Percentiles rank a stretch among this genome's conserved stretches.
These are phyloP conservation scores for Wickerhamomyces sydowiorum DNA, from an alignment of 805 yeast species.

Conservation along the genomic window DNA sequence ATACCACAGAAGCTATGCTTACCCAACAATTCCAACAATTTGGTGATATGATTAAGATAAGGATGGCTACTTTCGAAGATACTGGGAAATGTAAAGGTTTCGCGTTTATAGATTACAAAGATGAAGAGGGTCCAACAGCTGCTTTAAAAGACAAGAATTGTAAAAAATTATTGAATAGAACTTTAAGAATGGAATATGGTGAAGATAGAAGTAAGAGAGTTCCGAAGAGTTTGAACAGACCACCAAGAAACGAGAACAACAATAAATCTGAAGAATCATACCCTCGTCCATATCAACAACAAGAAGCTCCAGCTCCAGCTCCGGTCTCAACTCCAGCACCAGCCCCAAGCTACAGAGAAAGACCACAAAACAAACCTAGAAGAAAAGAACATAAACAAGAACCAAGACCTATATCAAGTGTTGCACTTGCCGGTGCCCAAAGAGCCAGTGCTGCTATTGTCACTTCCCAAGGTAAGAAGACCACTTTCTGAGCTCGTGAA, in stretches of 20 bases:
- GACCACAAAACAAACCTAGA: constrained; percentile 8
- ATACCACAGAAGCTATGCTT: constrained; percentile 75
- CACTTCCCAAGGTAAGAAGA: constrained; percentile 84
- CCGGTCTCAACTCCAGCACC: background rate
- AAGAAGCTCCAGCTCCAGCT: background rate
- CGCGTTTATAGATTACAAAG: constrained; percentile 83
- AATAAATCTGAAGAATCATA: constrained; percentile 1
- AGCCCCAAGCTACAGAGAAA: constrained; percentile 4
- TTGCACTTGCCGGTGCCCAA: constrained; percentile 83
- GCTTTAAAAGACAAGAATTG: constrained; percentile 74
- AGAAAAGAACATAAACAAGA: constrained; percentile 11
- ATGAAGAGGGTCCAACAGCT: constrained; percentile 72
- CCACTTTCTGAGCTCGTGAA: constrained; percentile 24
- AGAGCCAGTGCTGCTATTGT: constrained; percentile 88
- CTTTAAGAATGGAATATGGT: constrained; percentile 84
- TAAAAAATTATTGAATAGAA: constrained; percentile 63
- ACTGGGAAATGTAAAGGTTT: constrained; percentile 96
- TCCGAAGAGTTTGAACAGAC: constrained; percentile 22
- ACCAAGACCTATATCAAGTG: constrained; percentile 53
- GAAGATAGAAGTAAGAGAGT: constrained; percentile 83
- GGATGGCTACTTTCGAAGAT: constrained; percentile 99
- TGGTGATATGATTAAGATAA: constrained; percentile 75
- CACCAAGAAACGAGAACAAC: constrained; percentile 17
- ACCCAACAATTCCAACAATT: constrained; percentile 84
- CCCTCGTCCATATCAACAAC: background rate